Percentiles rank a stretch among this genome's conserved stretches.
Conservation (phyloP, 2,329 filamentous ascomycete genomes). For the Aspergillus latus region DNA sequence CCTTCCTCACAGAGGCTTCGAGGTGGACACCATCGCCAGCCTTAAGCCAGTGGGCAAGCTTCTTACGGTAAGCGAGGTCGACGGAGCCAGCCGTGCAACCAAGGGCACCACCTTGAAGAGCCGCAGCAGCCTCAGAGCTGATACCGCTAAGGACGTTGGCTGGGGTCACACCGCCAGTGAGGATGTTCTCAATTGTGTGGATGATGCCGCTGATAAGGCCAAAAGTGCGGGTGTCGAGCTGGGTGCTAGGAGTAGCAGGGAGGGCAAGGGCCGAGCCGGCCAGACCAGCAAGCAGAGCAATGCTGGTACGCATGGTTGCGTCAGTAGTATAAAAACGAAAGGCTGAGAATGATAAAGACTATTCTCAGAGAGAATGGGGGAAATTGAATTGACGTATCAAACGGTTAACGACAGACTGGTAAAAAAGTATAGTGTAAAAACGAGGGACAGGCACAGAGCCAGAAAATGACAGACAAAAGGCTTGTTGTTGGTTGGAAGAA, state of each 20-base stretch:
- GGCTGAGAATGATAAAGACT: constrained; percentile 18
- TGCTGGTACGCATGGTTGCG: constrained; percentile 26
- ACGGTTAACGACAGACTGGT: constrained; percentile 36
- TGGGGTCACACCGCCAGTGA: constrained; percentile 25
- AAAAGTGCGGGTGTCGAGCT: constrained; percentile 29
- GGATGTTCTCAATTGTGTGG: constrained; percentile 24
- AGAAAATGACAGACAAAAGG: constrained; percentile 26
- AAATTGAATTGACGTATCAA: constrained; percentile 16
- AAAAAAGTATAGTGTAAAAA: constrained; percentile 25
- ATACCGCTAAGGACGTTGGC: constrained; percentile 30
- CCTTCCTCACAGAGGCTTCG: constrained; percentile 29
- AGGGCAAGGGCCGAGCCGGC: constrained; percentile 34
- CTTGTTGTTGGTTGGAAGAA: constrained; percentile 22
- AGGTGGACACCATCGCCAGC: constrained; percentile 24
- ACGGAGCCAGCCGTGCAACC: constrained; percentile 34
- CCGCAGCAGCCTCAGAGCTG: constrained; percentile 35
- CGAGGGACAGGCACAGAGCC: constrained; percentile 20
- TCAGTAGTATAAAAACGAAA: constrained; percentile 22
- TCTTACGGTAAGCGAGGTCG: constrained; percentile 27
- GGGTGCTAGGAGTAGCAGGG: constrained; percentile 24
- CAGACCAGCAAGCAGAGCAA: constrained; percentile 36
- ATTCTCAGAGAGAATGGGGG: constrained; percentile 11
- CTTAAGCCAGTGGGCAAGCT: constrained; percentile 33
- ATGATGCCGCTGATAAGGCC: constrained; percentile 25
- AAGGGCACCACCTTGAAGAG: constrained; percentile 37